A percentile compares a stretch with the other conserved stretches of the same genome.
phyloP scores from a whole-genome alignment of 179 eudicot genomes.

The Drosera spatulata region DNA sequence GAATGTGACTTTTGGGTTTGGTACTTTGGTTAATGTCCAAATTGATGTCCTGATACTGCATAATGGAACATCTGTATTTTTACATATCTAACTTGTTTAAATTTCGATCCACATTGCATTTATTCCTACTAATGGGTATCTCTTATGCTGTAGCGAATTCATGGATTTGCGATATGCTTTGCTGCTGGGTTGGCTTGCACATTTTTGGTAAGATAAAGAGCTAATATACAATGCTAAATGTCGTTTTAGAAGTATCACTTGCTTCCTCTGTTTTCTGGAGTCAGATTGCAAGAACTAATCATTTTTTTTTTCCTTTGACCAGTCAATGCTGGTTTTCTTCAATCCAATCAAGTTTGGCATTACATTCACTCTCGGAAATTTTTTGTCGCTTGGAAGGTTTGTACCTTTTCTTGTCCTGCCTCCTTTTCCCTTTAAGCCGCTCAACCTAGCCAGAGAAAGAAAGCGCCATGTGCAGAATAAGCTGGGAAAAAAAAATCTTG shows the following conservation, averaged over 20 bases:
- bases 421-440: no score
- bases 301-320: constrained; percentile 14
- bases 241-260: no score
- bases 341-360: constrained; percentile 91
- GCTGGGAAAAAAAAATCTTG: no score
- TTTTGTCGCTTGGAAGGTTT: constrained; percentile 95
- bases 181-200: constrained; percentile 80
- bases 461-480: no score
- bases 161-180: constrained; percentile 88
- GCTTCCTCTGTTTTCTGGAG: background rate
- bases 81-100: no score
- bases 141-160: constrained; percentile 52
- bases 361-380: constrained; percentile 85
- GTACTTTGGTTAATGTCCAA: no score
- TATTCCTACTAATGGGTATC: no score
- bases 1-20: background rate
- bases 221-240: background rate
- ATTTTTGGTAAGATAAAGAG: constrained; percentile 58
- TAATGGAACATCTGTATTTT: no score
- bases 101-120: no score
- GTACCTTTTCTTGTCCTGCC: constrained; percentile 5
- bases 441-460: no score
- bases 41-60: no score
- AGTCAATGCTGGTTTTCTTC: constrained; percentile 98
- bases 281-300: constrained; percentile 6